Conservation (phyloP, 73 alveolate species). For the Paramecium primaurelia region DNA sequence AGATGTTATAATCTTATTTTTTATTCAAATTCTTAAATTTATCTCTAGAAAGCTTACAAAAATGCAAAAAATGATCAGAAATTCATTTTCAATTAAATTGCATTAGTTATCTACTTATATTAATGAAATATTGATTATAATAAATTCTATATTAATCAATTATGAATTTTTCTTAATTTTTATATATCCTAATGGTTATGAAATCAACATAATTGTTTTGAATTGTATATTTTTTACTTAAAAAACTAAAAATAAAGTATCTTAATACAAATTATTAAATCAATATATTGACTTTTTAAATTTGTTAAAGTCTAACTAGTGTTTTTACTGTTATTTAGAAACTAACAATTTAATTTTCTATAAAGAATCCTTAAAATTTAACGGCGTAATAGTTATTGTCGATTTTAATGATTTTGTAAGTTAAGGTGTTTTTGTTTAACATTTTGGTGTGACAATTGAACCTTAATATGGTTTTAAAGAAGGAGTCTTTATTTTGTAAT, state of each 20-base stretch:
- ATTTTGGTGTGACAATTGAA: background rate
- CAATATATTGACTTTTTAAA: background rate
- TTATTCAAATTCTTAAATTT: background rate
- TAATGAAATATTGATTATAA: background rate
- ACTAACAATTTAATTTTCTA: background rate
- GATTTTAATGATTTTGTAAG: background rate
- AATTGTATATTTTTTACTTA: background rate
- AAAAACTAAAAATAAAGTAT: background rate
- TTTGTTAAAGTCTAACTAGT: background rate
- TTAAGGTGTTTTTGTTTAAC: background rate
- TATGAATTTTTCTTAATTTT: background rate
- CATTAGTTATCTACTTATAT: background rate
- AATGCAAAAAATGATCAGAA: background rate
- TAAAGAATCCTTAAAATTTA: background rate
- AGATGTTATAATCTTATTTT: background rate
- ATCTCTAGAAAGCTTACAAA: background rate
- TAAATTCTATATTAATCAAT: background rate
- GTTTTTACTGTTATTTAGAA: background rate
- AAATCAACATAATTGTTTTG: background rate
- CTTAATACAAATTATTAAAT: background rate
- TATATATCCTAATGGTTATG: background rate
- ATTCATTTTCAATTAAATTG: background rate
- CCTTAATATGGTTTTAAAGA: background rate
- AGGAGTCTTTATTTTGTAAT: background rate
- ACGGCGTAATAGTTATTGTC: background rate